Evolutionary conservation across 768 basidiomycete species (phyloP), one percentile per base, ranked within the genome.

Genomic region (Amyloporia xantha): DNA sequence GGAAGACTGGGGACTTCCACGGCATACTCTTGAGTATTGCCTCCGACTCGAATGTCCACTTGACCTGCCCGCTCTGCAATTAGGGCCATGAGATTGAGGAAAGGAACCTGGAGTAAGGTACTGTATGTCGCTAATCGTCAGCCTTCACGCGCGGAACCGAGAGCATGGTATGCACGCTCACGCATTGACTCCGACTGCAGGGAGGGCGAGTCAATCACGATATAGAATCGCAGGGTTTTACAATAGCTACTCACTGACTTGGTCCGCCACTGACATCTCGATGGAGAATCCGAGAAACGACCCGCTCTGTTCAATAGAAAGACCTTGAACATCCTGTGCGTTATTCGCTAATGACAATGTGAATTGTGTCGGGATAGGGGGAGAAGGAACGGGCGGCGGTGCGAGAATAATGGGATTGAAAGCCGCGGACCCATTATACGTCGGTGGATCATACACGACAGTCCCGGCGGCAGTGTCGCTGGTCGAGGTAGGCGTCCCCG

Each of bases 71-170:
- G 74, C 55, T 77, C 71, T 41, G 70, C 71, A n/a, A 92, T 68
- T 53, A 86, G 84, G 4, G 78, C 72, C 72, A 92, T 78, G 25
- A 90, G 70, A 60, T 91, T 91, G n/a, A 90, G 74, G 67, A 90
- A 88, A 0, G 81, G 74, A 33, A 83, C 74, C 40, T 76, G 71
- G 12, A 81, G 57, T 20, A 71, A 65, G 5, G 78, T 68, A 35
- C 80, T 82, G 36, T 2, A 13, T 4, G 46, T n/a, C 12, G 7
- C 17, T 30, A 47, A 17, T 6, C 44, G 17, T 7, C 33, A 36
- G 20, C 23, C 1, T 2, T 13, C 41, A 38, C 3, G 1, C n/a
- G n/a, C n/a, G n/a, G n/a, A n/a, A n/a, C n/a, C n/a, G n/a, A n/a
- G n/a, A 10, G 5, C 4, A 25, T 12, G 15, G 4, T 23, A 47